Base-by-base conservation (phyloP, 192 early-diverging fungal genomes). In the Coemansia reversa region DNA sequence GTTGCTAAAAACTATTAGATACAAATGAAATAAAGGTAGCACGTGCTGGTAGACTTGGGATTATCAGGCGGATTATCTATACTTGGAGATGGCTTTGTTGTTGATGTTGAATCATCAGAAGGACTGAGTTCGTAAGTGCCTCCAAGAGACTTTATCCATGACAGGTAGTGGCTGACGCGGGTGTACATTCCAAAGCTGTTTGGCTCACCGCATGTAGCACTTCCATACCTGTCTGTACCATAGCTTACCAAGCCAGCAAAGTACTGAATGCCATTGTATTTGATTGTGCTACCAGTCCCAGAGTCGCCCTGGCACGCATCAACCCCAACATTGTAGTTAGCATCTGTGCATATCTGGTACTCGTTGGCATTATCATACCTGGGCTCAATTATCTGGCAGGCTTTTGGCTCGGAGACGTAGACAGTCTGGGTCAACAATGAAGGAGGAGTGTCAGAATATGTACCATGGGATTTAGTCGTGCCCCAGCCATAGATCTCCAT, bases 141-240 rank as follows among this genome's bases (percentile, higher is more conserved):
- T 16, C 52, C 63, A 23, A 65, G 11, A 0, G 72, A 71, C 60
- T 61, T 69, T 30, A 80, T 71, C 77, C 77, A 80, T 2, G 53
- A 28, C 49, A 60, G 39, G 18, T 55, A 74, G 30, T 74, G 62
- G 55, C 60, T 68, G 7, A 72, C 39, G 48, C 61, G 69, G 14
- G 72, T 75, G 51, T 80, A 80, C 24, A 80, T 65, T 45, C 78
- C 78, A 75, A 81, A 81, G 62, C 78, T 75, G 24, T 66, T 73
- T 8, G 62, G 53, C 39, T 81, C 78, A 7, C 78, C 78, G 24
- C 78, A 81, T 0, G 78, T 81, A 8, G 65, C 35, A 14, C 69
- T 63, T 6, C 62, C 65, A 7, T 60, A 35, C 16, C 24, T 52
- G 56, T 75, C 62, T 11, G 65, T 65, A 9, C 78, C 78, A 20